Percentiles rank a stretch among this genome's conserved stretches.
Evolutionary conservation across 2,329 filamentous ascomycete species (phyloP).

Genomic region (Fusarium staphyleae): DNA sequence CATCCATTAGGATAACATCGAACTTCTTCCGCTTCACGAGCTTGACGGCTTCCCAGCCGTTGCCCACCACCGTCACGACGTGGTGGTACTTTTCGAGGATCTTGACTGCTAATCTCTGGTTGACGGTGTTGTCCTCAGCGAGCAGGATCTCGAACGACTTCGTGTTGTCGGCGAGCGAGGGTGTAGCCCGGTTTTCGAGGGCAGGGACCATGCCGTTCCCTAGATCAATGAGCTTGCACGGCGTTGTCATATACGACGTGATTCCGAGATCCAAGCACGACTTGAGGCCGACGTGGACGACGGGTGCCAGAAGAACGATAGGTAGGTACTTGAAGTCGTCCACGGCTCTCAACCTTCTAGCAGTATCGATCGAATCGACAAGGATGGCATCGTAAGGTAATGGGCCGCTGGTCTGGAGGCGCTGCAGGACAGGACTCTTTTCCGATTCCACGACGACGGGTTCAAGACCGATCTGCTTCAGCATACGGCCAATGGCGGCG

Average conservation of each 20-base stretch:
- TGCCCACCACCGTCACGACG: constrained; percentile 89
- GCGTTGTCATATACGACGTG: constrained; percentile 99
- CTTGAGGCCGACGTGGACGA: constrained; percentile 91
- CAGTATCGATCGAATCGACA: constrained; percentile 91
- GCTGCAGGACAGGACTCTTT: constrained; percentile 66
- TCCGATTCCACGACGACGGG: constrained; percentile 86
- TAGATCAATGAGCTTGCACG: constrained; percentile 90
- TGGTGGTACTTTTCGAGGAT: constrained; percentile 98
- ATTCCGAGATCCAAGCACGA: constrained; percentile 94
- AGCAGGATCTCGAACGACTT: constrained; percentile 95
- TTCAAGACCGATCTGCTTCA: constrained; percentile 78
- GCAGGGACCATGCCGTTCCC: constrained; percentile 97
- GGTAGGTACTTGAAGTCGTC: constrained; percentile 98
- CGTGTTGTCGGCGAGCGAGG: constrained; percentile 89
- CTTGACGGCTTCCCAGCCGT: constrained; percentile 91
- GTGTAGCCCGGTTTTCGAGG: constrained; percentile 89
- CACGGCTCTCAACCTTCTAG: constrained; percentile 81
- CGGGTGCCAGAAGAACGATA: constrained; percentile 87
- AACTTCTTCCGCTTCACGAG: constrained; percentile 92
- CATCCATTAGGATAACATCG: constrained; percentile 98
- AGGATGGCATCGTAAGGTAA: constrained; percentile 93
- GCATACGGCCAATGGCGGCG: constrained; percentile 77
- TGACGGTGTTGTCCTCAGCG: constrained; percentile 97
- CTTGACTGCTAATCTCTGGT: constrained; percentile 94
- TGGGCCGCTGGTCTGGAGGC: constrained; percentile 60